These are phyloP conservation scores for Globisporangium iwayamae DNA, from an alignment of 352 stramenopile genomes.

Conservation along the genomic window DNA sequence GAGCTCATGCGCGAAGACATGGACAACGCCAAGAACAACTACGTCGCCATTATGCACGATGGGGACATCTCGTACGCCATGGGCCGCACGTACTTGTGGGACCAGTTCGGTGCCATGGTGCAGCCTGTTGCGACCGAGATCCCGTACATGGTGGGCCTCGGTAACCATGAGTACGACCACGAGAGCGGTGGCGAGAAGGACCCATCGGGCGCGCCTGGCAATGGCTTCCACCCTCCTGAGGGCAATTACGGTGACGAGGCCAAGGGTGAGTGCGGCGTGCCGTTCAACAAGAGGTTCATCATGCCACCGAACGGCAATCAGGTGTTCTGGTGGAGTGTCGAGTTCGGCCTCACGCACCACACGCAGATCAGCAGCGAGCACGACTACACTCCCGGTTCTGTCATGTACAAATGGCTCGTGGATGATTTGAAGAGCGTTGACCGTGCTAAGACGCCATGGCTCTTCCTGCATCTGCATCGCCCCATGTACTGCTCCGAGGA, in stretches of 20 bases:
- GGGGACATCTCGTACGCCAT: constrained; percentile 73
- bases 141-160: constrained; percentile 59
- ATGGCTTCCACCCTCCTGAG: constrained; percentile 50
- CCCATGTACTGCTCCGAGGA: constrained; percentile 88
- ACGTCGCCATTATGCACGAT: constrained; percentile 60
- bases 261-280: constrained; percentile 54
- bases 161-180: constrained; percentile 67
- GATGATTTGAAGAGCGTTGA: constrained; percentile 81
- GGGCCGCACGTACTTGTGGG: constrained; percentile 56
- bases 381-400: constrained; percentile 75
- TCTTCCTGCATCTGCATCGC: constrained; percentile 89
- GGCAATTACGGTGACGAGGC: constrained; percentile 64
- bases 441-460: constrained; percentile 85
- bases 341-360: constrained; percentile 86
- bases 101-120: constrained; percentile 68
- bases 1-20: constrained; percentile 28
- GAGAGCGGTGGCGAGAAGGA: constrained; percentile 44
- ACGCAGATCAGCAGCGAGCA: constrained; percentile 91
- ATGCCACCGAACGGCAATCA: constrained; percentile 47
- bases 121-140: constrained; percentile 48
- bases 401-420: constrained; percentile 88
- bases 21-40: constrained; percentile 19
- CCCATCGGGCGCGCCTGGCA: constrained; percentile 35
- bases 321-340: constrained; percentile 90
- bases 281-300: constrained; percentile 58